Base-by-base conservation (phyloP, 106 monocot genomes). In the Dioscorea dumetorum region DNA sequence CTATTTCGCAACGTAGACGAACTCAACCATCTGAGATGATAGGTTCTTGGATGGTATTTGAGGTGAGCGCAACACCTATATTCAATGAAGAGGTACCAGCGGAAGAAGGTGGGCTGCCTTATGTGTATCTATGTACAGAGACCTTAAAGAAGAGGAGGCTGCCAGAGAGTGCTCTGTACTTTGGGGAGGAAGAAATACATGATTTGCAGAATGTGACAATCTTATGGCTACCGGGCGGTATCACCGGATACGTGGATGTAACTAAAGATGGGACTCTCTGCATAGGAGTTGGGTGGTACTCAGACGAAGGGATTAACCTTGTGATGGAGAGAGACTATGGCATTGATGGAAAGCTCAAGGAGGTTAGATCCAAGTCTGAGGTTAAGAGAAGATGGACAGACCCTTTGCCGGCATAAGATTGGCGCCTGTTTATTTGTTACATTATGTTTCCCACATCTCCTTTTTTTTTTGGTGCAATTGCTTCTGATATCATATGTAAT, bases 301-400 rank as follows among this genome's bases (percentile, higher is more conserved):
- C 93, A 1, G 81, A 99, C 17, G 99, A 99, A 71, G 99, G 99
- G 31, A 70, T 87, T 31, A 99, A 93, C 72, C 84, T 99, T 67
- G 99, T 93, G 50, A 99, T 99, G 99, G 99, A 99, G 79, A 90
- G 99, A 74, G 99, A 99, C 58, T 99, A 99, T 71, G 99, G 83
- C 16, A 83, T 68, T 33, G 99, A 99, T 85, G 99, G 99, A 2
- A 93, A 90, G 64, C 93, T 99, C 64, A 93, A 79, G 66, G 93
- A 99, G 72, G 99, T 87, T 31, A 82, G 99, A 66, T 93, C 50
- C 68, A 99, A 99, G 76, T 68, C 92, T 4, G 99, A 99, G 72
- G 67, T 99, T 4, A 93, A 93, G 66, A 74, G 90, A 24, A 79
- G 83, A 50, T 95, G 91, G 91, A 62, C 70, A 0, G 69, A 83